Evolutionary conservation across 805 yeast species (phyloP), one percentile per base, ranked within the genome.

Genomic region (Ogataea pini): DNA sequence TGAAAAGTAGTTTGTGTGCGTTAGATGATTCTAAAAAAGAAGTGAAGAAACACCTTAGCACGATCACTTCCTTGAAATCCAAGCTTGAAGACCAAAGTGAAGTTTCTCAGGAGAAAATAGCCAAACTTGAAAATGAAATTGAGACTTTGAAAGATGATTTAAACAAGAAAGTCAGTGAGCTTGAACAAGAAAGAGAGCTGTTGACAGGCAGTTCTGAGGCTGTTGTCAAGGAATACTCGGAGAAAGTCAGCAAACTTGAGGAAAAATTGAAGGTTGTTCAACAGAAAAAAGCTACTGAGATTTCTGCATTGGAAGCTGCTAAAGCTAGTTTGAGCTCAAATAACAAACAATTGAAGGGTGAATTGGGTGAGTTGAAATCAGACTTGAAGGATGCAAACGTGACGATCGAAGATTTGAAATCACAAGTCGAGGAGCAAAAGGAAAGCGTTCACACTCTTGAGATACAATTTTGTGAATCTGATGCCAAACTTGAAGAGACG

Each of bases 181-280:
- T 80, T 50, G 85, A 80, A 41, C 69, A 68, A 28, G 85, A 80
- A 55, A 65, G 85, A 46, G 67, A 63, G 10, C 62, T 75, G 55
- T 58, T 78, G 10, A 72, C 72, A 46, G 76, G 77, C 45, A 75
- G 68, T 42, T 79, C 85, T 0, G 80, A 77, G 47, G 69, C 78
- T 0, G 67, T 75, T 0, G 67, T 78, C 0, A 70, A 75, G 52
- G 80, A 78, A 47, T 79, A 78, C 52, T 67, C 75, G 9, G 75
- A 72, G 25, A 76, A 72, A 55, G 71, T 79, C 7, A 64, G 69
- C 13, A 55, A 51, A 7, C 57, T 80, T 13, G 85, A 80, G 50
- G 71, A 63, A 5, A 57, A 63, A 22, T 34, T 56, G 47, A 42
- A 49, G 51, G 10, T 22, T 13, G 1, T 47, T 31, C 46, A 54